These are phyloP conservation scores for Hypomontagnella submonticulosa DNA, from an alignment of 495 filamentous ascomycete genomes.

Conservation along the genomic window DNA sequence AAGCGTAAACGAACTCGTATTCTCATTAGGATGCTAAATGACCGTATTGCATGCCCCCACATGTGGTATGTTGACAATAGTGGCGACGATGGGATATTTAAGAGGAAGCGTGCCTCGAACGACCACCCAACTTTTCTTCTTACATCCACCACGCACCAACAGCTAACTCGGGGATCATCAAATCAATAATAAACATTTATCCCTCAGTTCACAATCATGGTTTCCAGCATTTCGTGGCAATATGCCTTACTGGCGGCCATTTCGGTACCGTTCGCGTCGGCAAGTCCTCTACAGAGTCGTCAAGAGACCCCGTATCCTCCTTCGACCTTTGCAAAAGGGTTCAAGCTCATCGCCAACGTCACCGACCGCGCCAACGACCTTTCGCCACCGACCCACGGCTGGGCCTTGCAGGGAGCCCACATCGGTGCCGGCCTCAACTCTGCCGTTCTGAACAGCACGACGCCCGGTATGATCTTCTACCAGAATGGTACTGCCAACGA, in stretches of 20 bases:
- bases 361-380: constrained; percentile 42
- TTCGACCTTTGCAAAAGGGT: constrained; percentile 39
- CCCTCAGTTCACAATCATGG: background rate
- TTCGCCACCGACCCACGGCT: constrained; percentile 42
- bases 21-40: no score
- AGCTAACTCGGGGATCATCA: no score
- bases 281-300: constrained; percentile 4
- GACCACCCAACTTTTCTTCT: no score
- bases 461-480: constrained; percentile 47
- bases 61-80: no score
- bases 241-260: constrained; percentile 10
- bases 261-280: constrained; percentile 1
- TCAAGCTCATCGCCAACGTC: constrained; percentile 49
- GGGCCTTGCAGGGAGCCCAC: constrained; percentile 40
- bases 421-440: constrained; percentile 45
- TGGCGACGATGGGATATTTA: no score
- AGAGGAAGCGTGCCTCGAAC: no score
- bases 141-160: no score
- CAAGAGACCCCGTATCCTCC: constrained; percentile 15
- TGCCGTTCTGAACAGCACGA: constrained; percentile 43
- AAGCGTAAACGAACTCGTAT: no score
- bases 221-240: background rate
- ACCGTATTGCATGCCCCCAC: no score
- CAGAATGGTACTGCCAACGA: constrained; percentile 50
- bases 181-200: background rate